A percentile compares a stretch with the other conserved stretches of the same genome.
Evolutionary conservation across 2,329 filamentous ascomycete species (phyloP).

Genomic region (Aureobasidium pullulans): DNA sequence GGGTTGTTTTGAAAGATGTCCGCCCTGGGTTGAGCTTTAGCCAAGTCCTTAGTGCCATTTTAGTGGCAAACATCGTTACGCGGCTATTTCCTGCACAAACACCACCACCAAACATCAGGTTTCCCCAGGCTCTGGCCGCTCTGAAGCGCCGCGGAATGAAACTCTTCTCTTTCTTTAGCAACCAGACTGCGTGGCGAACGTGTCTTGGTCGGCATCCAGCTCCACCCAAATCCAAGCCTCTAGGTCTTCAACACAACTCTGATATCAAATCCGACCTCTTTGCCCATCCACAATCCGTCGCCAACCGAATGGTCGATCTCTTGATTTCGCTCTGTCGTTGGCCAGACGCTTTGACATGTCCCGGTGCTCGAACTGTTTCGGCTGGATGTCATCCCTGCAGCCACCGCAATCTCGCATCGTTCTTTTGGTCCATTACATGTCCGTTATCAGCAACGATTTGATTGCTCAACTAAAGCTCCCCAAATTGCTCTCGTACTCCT

Average conservation of each 20-base stretch:
- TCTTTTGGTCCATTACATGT: conserved; percentile 8
- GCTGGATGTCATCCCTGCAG: conserved; percentile 14
- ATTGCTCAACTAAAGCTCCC: not conserved
- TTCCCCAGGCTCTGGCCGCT: conserved; percentile 1
- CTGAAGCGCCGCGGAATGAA: conserved; percentile 7
- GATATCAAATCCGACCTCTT: not conserved
- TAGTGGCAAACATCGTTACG: conserved; percentile 13
- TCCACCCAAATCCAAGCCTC: not conserved
- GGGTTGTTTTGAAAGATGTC: conserved; percentile 7
- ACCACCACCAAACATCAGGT: conserved; percentile 6
- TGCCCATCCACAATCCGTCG: not conserved
- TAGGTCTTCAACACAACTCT: not conserved
- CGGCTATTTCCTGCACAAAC: conserved; percentile 13
- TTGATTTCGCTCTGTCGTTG: conserved; percentile 1
- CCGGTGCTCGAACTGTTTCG: conserved; percentile 2
- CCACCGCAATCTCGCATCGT: conserved; percentile 14
- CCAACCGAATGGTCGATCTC: not conserved
- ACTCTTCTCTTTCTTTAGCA: conserved; percentile 5
- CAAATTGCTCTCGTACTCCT: conserved; percentile 4
- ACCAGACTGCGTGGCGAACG: not conserved
- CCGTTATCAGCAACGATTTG: conserved; percentile 13
- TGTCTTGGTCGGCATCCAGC: not conserved
- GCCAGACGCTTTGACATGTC: conserved; percentile 8
- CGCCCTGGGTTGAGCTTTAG: conserved; percentile 6
- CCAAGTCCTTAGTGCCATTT: conserved; percentile 11